Evolutionary conservation across 148 eudicot species (phyloP).

Genomic region (Silene latifolia): DNA sequence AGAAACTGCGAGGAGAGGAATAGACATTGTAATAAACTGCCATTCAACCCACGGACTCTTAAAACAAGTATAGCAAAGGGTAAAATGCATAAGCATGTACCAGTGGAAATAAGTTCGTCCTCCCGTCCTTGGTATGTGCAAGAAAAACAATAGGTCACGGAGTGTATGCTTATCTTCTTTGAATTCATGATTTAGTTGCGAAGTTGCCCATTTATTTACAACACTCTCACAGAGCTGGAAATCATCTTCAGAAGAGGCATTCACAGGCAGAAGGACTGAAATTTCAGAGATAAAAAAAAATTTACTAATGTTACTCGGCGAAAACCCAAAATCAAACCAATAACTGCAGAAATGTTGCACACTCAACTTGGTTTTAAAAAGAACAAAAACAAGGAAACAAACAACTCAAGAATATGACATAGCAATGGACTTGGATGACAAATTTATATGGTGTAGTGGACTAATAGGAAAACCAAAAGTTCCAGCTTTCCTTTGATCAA

Average conservation of each 20-base stretch:
- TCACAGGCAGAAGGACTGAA: slow-evolving; percentile 28
- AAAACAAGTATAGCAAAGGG: not conserved
- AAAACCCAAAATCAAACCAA: not conserved
- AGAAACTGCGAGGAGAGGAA: slow-evolving; percentile 50
- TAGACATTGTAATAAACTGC: not conserved
- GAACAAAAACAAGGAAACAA: not conserved
- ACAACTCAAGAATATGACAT: too few species aligned
- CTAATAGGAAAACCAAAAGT: too few species aligned
- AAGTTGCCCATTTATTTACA: slow-evolving; percentile 73
- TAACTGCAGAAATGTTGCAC: not conserved
- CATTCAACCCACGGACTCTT: not conserved
- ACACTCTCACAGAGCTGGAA: slow-evolving; percentile 50
- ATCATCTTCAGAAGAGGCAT: slow-evolving; percentile 32
- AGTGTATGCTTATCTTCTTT: slow-evolving; percentile 64
- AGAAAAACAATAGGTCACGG: slow-evolving; percentile 75
- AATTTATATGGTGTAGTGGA: too few species aligned
- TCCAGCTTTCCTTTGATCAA: not conserved
- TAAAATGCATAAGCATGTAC: slow-evolving; percentile 29
- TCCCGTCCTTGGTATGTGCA: slow-evolving; percentile 91
- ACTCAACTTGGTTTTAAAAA: too few species aligned
- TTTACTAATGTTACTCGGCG: not conserved
- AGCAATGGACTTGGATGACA: too few species aligned
- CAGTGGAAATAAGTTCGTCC: slow-evolving; percentile 85
- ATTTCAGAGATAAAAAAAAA: not conserved
- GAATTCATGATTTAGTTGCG: slow-evolving; percentile 45